phyloP scores from a whole-genome alignment of 2,329 filamentous ascomycete genomes.

The Colletotrichum sansevieriae region DNA sequence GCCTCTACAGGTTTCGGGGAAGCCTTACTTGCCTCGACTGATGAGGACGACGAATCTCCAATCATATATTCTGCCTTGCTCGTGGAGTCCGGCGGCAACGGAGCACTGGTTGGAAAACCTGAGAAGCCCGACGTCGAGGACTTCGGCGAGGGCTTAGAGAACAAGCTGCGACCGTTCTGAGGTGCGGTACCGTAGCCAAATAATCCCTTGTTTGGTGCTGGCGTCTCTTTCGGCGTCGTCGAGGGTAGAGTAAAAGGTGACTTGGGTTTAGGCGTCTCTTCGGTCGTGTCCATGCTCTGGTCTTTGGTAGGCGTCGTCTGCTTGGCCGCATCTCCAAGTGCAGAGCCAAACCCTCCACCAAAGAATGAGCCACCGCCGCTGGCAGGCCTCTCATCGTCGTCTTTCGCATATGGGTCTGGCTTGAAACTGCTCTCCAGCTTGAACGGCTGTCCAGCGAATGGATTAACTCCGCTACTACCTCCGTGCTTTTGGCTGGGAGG shows the following conservation, averaged over 20 bases:
- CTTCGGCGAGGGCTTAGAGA: constrained; percentile 43
- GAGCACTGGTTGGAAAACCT: constrained; percentile 49
- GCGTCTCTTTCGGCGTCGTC: constrained; percentile 66
- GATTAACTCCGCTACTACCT: constrained; percentile 56
- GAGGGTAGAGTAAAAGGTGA: constrained; percentile 47
- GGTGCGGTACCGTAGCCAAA: constrained; percentile 54
- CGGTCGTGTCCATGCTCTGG: constrained; percentile 64
- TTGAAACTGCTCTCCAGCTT: constrained; percentile 78
- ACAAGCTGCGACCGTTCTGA: constrained; percentile 45
- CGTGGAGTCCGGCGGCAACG: constrained; percentile 67
- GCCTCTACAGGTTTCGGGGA: constrained; percentile 45
- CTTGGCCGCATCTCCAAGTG: constrained; percentile 63
- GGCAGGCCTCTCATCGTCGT: constrained; percentile 67
- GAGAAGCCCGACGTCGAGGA: constrained; percentile 31
- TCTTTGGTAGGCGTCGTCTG: constrained; percentile 60
- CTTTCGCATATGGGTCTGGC: constrained; percentile 70
- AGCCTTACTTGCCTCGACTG: constrained; percentile 47
- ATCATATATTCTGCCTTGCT: constrained; percentile 65
- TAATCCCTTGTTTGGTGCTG: constrained; percentile 55
- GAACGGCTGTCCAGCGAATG: constrained; percentile 61
- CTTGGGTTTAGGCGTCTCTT: constrained; percentile 52
- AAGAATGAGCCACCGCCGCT: constrained; percentile 66
- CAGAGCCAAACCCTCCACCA: constrained; percentile 70
- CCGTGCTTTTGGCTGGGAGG: constrained; percentile 53
- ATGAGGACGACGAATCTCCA: constrained; percentile 67